A percentile compares a stretch with the other conserved stretches of the same genome.
Conservation (phyloP, 345 rosid genomes). For the Ceriops tagal region DNA sequence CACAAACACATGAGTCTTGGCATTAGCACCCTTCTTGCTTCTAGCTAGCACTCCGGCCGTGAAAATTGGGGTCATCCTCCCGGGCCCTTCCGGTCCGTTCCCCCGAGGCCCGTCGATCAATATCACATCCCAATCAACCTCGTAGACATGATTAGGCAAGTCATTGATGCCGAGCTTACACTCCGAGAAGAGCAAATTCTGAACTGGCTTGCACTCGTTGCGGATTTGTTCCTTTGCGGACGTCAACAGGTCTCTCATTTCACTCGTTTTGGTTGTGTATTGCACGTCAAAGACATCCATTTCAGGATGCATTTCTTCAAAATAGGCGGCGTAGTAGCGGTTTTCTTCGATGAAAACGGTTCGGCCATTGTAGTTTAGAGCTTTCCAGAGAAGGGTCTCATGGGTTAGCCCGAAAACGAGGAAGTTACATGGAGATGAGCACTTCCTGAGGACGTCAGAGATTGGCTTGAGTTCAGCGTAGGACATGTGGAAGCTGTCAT, state of each 20-base stretch:
- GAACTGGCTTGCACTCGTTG: constrained; percentile 89
- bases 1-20: constrained; percentile 74
- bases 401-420: constrained; percentile 86
- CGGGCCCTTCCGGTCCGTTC: constrained; percentile 61
- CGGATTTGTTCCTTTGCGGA: constrained; percentile 50
- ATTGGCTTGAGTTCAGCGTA: constrained; percentile 68
- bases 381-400: constrained; percentile 93
- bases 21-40: constrained; percentile 70
- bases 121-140: constrained; percentile 94
- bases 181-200: constrained; percentile 82
- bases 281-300: constrained; percentile 88
- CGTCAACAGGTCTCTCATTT: constrained; percentile 53
- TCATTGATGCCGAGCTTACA: constrained; percentile 83
- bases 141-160: constrained; percentile 88
- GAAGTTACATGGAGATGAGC: constrained; percentile 81
- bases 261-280: constrained; percentile 74
- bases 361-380: constrained; percentile 82
- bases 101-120: constrained; percentile 96
- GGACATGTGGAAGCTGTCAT: constrained; percentile 74
- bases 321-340: constrained; percentile 88
- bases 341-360: constrained; percentile 90
- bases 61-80: constrained; percentile 86
- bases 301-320: constrained; percentile 84
- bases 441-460: constrained; percentile 74
- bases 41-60: constrained; percentile 89